Conservation (phyloP, 2,329 filamentous ascomycete species). For the Alternaria arborescens region DNA sequence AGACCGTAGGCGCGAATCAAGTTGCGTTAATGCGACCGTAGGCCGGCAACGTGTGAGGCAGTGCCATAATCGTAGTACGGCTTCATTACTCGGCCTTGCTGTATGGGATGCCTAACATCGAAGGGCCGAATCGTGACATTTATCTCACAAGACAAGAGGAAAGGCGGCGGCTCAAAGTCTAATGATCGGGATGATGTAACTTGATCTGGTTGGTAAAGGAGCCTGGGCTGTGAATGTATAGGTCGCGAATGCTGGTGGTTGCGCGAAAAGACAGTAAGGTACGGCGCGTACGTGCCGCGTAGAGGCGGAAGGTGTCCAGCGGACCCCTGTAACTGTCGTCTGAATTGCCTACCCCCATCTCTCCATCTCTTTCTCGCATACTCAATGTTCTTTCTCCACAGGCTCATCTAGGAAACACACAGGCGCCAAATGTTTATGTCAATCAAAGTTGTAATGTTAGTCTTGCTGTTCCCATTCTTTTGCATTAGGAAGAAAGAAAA, state of each 20-base stretch:
- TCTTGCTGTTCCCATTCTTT: too few relatives aligned
- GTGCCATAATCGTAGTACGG: background rate
- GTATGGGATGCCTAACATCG: background rate
- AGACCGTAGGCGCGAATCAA: background rate
- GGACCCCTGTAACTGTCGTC: background rate
- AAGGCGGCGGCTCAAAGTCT: background rate
- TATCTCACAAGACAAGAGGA: background rate
- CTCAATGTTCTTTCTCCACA: background rate
- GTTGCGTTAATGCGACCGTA: background rate
- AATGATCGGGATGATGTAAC: background rate
- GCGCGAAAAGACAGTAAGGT: background rate
- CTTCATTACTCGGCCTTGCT: background rate
- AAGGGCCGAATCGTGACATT: background rate
- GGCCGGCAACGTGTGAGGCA: conserved; percentile 4
- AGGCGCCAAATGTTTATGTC: too few relatives aligned
- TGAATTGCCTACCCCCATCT: background rate
- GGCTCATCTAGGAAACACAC: background rate
- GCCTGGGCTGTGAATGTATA: background rate
- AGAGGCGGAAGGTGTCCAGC: background rate
- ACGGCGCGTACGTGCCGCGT: background rate
- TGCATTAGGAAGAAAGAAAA: too few relatives aligned
- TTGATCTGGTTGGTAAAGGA: background rate
- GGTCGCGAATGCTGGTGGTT: background rate
- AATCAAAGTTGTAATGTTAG: too few relatives aligned
- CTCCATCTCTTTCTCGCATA: background rate